Base-by-base conservation (phyloP, 495 filamentous ascomycete species). In the Chaetomium fimeti region DNA sequence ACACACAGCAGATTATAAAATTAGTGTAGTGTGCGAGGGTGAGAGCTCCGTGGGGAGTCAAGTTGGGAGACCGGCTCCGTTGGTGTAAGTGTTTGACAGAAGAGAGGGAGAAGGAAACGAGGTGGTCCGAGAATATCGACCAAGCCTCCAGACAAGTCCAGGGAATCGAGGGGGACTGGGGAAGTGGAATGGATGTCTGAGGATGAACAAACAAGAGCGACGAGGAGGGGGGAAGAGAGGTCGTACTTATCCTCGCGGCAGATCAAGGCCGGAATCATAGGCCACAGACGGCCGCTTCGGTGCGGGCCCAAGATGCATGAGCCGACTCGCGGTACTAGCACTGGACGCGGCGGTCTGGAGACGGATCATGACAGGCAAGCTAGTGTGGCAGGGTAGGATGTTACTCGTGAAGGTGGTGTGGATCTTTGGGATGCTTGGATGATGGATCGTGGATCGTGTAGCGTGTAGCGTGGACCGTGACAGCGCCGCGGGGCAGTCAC, bases 31-130 rank as follows among this genome's bases (percentile, higher is more conserved):
- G 38, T 29, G 53, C 40, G 36, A 48, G 36, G 43, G 56, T 53
- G 27, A 29, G 6, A 8, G 54, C 45, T 58, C 62, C 55, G 55
- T 45, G 66, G 65, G 45, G 66, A 69, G 54, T 27, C 42, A 67
- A 58, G 48, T 65, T 47, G 58, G 76, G 77, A 78, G 76, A 56
- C 77, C 77, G 71, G 77, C 77, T 79, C 77, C 77, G 69, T 57
- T 68, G 45, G 27, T 51, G 67, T 69, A 63, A 45, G 49, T 43
- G 51, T 36, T 32, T 36, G 62, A 66, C 55, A 66, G 64, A 60
- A 62, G 16, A 62, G 68, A 71, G 29, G 61, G 58, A 65, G 60
- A 67, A 68, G 64, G 63, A 68, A 67, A 60, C 53, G 62, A 63
- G 61, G 28, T 36, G 59, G 60, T 43, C 25, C 45, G 32, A 36